Evolutionary conservation across 2,329 filamentous ascomycete species (phyloP).

Genomic region (Fusarium illudens): DNA sequence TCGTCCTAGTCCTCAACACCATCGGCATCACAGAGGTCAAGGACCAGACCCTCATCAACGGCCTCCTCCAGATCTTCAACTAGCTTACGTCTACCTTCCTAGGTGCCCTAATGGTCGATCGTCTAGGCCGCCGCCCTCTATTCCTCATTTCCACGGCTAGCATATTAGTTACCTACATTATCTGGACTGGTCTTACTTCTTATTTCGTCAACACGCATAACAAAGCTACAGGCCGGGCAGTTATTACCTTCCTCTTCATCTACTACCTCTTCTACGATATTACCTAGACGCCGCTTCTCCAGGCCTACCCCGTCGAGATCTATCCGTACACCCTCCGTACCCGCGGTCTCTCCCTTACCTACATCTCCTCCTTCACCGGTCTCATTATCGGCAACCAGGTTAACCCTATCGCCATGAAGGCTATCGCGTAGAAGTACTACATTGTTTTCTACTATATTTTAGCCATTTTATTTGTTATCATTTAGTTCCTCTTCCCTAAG

Average conservation of each 20-base stretch:
- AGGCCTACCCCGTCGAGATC: conserved; percentile 41
- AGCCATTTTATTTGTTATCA: conserved; percentile 41
- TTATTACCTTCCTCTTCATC: conserved; percentile 50
- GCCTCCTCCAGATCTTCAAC: conserved; percentile 47
- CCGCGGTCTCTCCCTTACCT: conserved; percentile 22
- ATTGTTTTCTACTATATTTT: conserved; percentile 49
- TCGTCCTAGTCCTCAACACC: conserved; percentile 48
- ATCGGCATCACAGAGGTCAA: conserved; percentile 50
- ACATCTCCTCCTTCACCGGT: conserved; percentile 13
- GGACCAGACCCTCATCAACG: conserved; percentile 42
- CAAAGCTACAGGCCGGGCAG: conserved; percentile 17
- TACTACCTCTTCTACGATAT: conserved; percentile 50
- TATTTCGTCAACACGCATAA: background rate
- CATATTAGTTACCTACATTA: background rate
- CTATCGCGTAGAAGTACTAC: conserved; percentile 51
- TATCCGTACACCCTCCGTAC: conserved; percentile 26
- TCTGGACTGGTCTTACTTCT: background rate
- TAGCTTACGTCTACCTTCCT: conserved; percentile 44
- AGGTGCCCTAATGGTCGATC: conserved; percentile 50
- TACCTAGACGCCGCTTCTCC: conserved; percentile 45
- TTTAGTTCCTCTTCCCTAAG: conserved; percentile 49
- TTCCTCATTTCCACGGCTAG: background rate
- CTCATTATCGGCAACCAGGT: conserved; percentile 49
- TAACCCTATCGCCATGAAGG: conserved; percentile 50
- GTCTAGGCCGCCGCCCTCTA: conserved; percentile 49